Percentiles rank a stretch among this genome's conserved stretches.
Evolutionary conservation across 2,329 filamentous ascomycete genomes (phyloP).

Genomic region (Diaporthe velutina): DNA sequence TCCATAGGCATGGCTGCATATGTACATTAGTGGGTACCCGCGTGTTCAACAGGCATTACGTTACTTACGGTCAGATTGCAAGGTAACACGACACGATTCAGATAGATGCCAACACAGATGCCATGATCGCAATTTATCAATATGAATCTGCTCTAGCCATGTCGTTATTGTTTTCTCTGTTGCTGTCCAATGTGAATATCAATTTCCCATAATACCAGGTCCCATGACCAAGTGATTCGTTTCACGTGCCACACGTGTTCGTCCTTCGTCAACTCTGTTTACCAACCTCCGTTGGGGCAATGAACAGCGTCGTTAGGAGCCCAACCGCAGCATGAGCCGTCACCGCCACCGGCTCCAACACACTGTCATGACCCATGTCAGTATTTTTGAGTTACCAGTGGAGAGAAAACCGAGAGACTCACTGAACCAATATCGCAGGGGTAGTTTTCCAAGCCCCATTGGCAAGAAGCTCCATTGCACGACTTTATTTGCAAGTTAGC

Average conservation of each 20-base stretch:
- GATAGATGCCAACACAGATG: neutral
- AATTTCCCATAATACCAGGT: neutral
- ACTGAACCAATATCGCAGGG: neutral
- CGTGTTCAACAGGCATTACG: neutral
- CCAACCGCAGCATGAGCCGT: neutral
- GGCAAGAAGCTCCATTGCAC: neutral
- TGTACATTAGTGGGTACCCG: neutral
- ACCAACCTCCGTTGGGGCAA: constrained; percentile 5
- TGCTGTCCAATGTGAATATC: neutral
- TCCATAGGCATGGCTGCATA: too few relatives aligned
- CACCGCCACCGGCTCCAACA: neutral
- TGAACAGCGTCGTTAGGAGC: neutral
- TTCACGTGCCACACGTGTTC: neutral
- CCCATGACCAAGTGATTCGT: neutral
- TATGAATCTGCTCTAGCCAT: neutral
- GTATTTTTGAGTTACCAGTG: neutral
- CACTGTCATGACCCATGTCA: neutral
- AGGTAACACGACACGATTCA: neutral
- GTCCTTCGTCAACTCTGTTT: neutral
- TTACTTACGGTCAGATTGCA: neutral
- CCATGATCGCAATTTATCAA: neutral
- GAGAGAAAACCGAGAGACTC: neutral
- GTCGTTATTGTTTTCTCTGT: neutral
- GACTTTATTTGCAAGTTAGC: neutral
- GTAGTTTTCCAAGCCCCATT: neutral